phyloP scores from a whole-genome alignment of 768 basidiomycete species.

The Pleurotus tuoliensis region DNA sequence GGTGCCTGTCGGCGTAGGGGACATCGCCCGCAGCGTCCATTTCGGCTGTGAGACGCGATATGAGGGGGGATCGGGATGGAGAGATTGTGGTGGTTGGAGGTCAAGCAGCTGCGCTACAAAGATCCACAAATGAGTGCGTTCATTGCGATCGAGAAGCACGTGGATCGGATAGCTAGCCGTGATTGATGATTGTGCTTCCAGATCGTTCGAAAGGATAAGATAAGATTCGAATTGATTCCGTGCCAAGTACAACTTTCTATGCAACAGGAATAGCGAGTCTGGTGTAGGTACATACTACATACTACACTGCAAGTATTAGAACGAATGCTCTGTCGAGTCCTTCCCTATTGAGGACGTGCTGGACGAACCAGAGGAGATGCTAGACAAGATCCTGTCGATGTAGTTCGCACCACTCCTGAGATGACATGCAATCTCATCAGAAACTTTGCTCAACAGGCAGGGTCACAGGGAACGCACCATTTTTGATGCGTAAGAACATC shows the following conservation, averaged over 20 bases:
- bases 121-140: background rate
- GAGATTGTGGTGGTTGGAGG: background rate
- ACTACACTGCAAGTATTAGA: slow-evolving; percentile 33
- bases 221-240: background rate
- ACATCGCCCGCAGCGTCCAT: slow-evolving; percentile 36
- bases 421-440: background rate
- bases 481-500: slow-evolving; percentile 94
- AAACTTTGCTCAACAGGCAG: background rate
- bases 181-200: background rate
- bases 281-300: background rate
- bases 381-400: slow-evolving; percentile 80
- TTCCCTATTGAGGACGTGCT: slow-evolving; percentile 80
- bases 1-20: slow-evolving; percentile 49
- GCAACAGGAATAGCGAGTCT: background rate
- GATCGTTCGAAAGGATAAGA: background rate
- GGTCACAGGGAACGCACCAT: slow-evolving; percentile 49
- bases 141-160: slow-evolving; percentile 1
- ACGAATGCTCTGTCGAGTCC: slow-evolving; percentile 87
- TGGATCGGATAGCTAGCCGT: slow-evolving; percentile 3
- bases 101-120: background rate
- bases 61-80: background rate
- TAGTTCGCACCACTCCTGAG: slow-evolving; percentile 87
- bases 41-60: background rate
- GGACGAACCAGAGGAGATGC: slow-evolving; percentile 83
- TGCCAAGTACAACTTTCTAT: background rate